Base-by-base conservation (phyloP, 2,329 filamentous ascomycete genomes). In the Triangularia verruculosa region DNA sequence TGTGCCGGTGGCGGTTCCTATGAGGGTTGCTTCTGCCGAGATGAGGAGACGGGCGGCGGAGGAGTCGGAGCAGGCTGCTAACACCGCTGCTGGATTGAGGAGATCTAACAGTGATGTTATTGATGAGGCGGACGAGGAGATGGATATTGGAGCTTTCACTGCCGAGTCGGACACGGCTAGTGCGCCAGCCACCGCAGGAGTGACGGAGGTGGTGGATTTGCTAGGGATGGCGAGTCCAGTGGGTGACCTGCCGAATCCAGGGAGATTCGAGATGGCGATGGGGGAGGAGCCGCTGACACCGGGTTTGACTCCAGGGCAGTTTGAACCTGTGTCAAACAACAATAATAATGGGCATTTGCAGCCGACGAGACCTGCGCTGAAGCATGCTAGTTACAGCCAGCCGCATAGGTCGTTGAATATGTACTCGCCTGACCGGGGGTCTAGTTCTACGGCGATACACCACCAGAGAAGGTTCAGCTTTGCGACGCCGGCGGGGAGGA, bases 1-100 rank as follows among this genome's bases (percentile, higher is more conserved):
- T 72, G 91, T 99, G 15, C 95, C 95, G 1, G 89, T 98, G 57
- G 95, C 93, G 2, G 92, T 97, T 30, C 94, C 94, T 24, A 89
- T 99, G 82, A 88, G 91, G 57, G 86, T 86, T 8, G 90, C 93
- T 7, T 94, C 91, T 4, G 88, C 88, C n/a, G 94, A 98, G 72
- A 89, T 92, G 80, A 88, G 89, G 64, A 86, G 90, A 61, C 87
- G 86, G 60, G 80, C 82, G 69, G 83, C 83, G 57, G 77, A 75
- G 59, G 80, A 79, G 63, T 66, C 75, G 15, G 75, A 72, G 62
- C 64, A 75, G 15, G 75, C 71, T 60, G 76, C 73, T 71, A 82
- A 76, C 71, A 61, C 56, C 7, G 51, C 28, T 20, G 28, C 32
- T 6, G 24, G 47, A n/a, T 22, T 30, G 53, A 28, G 57, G 57